Base-by-base conservation (phyloP, 257 asterid genomes). In the Nicotiana noctiflora region DNA sequence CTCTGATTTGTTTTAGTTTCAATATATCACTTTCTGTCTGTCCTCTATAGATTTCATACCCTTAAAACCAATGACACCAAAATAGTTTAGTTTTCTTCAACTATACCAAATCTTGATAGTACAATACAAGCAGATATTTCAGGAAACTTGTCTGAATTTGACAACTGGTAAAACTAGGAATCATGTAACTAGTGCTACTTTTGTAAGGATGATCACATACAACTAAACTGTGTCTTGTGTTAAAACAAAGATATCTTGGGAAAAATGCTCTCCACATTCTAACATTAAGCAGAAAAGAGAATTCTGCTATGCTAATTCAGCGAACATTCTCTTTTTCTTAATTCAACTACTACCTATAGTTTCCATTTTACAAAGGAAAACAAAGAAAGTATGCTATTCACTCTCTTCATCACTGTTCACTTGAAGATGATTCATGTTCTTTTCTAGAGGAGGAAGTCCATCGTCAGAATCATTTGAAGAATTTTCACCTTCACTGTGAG, bases 371-470 rank as follows among this genome's bases (percentile, higher is more conserved):
- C 8, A 13, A 44, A 25, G 11, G 34, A n/a, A 51, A 51, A 51
- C 6, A 51, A 51, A 51, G 56, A 37, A 1, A 72, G 25, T 3
- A 60, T 80, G 11, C 52, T 68, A 93, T 55, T 93, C 90, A 79
- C 90, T 88, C 76, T 93, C 97, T 65, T 93, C 96, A 18, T 82
- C 94, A 74, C 87, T 86, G 53, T 87, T 93, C 76, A 88, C 56
- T 76, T 77, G 2, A 19, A 92, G 75, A 83, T 91, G 98, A 86
- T 95, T 95, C 93, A 92, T 89, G 84, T 95, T 95, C 84, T 90
- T 92, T 59, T 95, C 98, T n/a, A 95, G 92, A 46, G 99, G 99
- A 32, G 97, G 99, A 75, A 95, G 97, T 37, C 96, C 97, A 68
- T 95, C 97, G 34, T 95, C 97, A 4, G 96, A 91, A 79, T 84